Conservation (phyloP, 257 asterid genomes). For the Solanum bukasovii region DNA sequence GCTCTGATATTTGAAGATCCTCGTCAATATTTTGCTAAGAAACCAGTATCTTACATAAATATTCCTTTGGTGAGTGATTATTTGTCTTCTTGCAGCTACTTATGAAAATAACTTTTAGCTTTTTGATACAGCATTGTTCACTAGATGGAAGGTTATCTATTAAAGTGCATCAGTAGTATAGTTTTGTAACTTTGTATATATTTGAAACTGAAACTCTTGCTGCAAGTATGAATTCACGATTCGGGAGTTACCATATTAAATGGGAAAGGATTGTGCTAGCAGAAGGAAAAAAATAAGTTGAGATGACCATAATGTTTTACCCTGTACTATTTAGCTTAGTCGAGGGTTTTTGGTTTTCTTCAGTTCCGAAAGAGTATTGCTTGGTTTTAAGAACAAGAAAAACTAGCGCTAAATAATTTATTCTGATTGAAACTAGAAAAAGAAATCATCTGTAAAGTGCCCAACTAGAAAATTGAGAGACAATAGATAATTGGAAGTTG, state of each 20-base stretch:
- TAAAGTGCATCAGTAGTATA: neutral
- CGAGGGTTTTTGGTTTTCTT: neutral
- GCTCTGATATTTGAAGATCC: slow-evolving; percentile 36
- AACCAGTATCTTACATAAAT: neutral
- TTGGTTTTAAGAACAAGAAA: neutral
- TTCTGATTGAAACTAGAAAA: neutral
- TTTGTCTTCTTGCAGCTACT: neutral
- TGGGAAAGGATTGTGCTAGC: neutral
- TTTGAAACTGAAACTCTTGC: neutral
- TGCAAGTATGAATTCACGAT: neutral
- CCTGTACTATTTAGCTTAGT: neutral
- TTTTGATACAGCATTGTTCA: neutral
- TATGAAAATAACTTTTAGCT: neutral
- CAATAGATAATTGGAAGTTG: neutral
- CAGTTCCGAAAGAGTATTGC: neutral
- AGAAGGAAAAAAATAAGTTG: neutral
- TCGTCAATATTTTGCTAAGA: slow-evolving; percentile 4
- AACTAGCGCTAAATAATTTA: neutral
- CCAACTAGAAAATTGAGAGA: neutral
- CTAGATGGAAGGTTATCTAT: neutral
- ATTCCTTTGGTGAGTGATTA: neutral
- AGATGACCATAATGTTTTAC: neutral
- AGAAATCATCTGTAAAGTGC: neutral
- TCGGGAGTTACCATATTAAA: neutral
- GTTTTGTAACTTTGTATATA: neutral